Base-by-base conservation (phyloP, 164 flowering plant genomes). In the Liquidambar formosana region DNA sequence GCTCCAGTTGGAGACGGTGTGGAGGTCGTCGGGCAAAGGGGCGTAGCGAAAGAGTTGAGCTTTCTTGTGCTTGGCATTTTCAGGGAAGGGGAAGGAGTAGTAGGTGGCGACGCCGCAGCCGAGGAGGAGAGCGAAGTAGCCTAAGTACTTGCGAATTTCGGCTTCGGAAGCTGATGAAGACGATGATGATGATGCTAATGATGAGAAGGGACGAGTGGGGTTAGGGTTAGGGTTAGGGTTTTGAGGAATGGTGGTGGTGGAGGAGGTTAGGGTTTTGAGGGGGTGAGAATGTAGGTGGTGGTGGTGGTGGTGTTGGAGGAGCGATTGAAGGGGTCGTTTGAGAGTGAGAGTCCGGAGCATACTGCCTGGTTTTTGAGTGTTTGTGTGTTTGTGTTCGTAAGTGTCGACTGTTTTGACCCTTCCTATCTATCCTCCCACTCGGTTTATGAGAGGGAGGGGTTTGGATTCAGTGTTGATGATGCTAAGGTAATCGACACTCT, bases 1-100 rank as follows among this genome's bases (percentile, higher is more conserved):
- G 68, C 99, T 95, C 99, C 99, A 95, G 70, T 93, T 95, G 71
- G 96, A 81, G 59, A 95, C 88, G 8, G 96, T 86, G 83, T 95
- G 99, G 71, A 95, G 96, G 68, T 95, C 97, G 0, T 93, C 94
- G 18, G 99, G 99, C 10, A 95, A 71, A 0, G 99, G 93, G 12
- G 97, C 97, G 82, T 90, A 95, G 12, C 93, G 89, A 78, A 95
- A 95, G 69, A 88, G 71, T 22, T 86, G 86, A 54, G 98, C 99
- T 65, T 88, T 89, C 78, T 93, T 93, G 90, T 95, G 96, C 78
- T 89, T 91, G 62, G 99, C 96, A 68, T 82, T 59, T 5, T 81
- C 88, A 3, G 97, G 78, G 73, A 95, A 89, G 3, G 99, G 99
- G 86, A 95, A 95, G 47, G 99, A 95, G 85, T 82, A 93, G 88